These are phyloP conservation scores for Rhizopus stolonifer DNA, from an alignment of 371 early-diverging fungal genomes.

Conservation along the genomic window DNA sequence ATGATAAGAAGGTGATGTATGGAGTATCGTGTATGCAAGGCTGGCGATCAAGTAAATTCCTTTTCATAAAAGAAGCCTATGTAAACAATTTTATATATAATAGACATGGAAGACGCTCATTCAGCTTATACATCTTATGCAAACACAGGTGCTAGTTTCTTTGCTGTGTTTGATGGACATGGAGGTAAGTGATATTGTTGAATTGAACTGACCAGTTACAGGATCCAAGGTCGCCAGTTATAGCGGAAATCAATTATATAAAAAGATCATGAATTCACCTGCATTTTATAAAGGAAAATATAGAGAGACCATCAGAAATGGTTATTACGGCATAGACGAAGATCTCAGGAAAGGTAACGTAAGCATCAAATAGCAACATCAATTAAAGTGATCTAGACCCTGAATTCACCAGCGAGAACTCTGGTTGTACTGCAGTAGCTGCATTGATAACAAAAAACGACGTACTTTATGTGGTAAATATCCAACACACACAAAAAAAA, in stretches of 20 bases:
- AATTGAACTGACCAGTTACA: background rate
- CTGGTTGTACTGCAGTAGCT: slow-evolving; percentile 94
- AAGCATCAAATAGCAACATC: too few relatives aligned
- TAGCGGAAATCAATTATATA: slow-evolving; percentile 72
- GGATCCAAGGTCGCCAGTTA: slow-evolving; percentile 71
- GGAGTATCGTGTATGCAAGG: slow-evolving; percentile 95
- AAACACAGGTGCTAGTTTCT: slow-evolving; percentile 64
- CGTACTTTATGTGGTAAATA: slow-evolving; percentile 26
- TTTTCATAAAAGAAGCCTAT: background rate
- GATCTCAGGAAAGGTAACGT: slow-evolving; percentile 74
- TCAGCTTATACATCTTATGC: slow-evolving; percentile 70
- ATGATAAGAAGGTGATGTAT: slow-evolving; percentile 76
- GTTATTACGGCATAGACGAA: slow-evolving; percentile 78
- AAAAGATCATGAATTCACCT: slow-evolving; percentile 58
- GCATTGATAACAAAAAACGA: slow-evolving; percentile 30
- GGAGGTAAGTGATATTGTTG: slow-evolving; percentile 61
- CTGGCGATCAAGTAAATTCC: slow-evolving; percentile 86
- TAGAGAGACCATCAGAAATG: slow-evolving; percentile 72
- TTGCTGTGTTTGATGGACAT: slow-evolving; percentile 96
- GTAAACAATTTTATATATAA: slow-evolving; percentile 5
- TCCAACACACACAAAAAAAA: too few relatives aligned
- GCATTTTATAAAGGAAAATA: slow-evolving; percentile 65
- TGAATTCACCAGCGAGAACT: slow-evolving; percentile 63
- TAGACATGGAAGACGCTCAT: slow-evolving; percentile 96
- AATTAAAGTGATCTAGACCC: slow-evolving; percentile 48